A percentile compares a stretch with the other conserved stretches of the same genome.
Conservation (phyloP, 345 rosid species). For the Geranium rotundifolium region DNA sequence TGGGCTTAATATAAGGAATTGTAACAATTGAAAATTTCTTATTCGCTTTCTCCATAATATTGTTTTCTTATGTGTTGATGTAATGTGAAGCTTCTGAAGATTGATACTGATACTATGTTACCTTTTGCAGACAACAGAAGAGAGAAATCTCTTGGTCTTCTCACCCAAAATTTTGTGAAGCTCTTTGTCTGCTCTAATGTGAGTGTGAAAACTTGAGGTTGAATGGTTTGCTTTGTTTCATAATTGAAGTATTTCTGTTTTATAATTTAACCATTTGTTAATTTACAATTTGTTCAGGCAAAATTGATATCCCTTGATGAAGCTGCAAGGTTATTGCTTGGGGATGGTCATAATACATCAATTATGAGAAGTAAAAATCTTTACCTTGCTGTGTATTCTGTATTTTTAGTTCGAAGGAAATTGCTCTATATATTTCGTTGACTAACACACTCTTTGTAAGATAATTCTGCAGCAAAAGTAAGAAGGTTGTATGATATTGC, state of each 20-base stretch:
- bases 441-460: conserved; percentile 2
- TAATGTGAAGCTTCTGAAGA: not conserved
- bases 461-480: conserved; percentile 60
- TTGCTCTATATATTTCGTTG: not conserved
- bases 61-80: too few relatives aligned
- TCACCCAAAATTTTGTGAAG: conserved; percentile 83
- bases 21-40: not conserved
- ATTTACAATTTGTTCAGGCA: conserved; percentile 27
- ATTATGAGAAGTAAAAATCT: conserved; percentile 56
- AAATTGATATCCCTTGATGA: conserved; percentile 69
- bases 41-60: too few relatives aligned
- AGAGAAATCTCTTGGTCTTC: conserved; percentile 81
- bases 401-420: not conserved
- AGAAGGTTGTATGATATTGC: conserved; percentile 87
- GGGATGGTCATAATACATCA: conserved; percentile 61
- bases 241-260: not conserved
- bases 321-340: conserved; percentile 67
- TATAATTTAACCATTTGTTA: not conserved
- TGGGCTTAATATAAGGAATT: too few relatives aligned
- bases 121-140: conserved; percentile 48
- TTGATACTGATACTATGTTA: not conserved
- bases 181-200: conserved; percentile 72
- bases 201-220: conserved; percentile 20
- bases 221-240: not conserved
- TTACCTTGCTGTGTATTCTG: not conserved